Evolutionary conservation across 2,329 filamentous ascomycete genomes (phyloP).

Genomic region (Aspergillus pseudoviridinutans): DNA sequence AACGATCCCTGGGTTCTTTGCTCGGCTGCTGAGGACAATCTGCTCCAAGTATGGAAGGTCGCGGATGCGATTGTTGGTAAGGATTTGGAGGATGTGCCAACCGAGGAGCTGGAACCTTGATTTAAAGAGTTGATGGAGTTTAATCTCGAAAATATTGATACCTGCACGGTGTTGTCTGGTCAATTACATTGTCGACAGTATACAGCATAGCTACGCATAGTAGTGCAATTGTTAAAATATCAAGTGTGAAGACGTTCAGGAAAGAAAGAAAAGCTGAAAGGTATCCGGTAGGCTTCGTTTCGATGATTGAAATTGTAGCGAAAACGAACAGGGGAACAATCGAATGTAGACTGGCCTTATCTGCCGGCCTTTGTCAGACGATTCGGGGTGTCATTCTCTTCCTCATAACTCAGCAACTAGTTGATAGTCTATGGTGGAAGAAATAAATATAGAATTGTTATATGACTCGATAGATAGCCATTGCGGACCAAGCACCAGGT

Average conservation of each 20-base stretch:
- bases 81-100: conserved; percentile 69
- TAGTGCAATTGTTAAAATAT: neutral
- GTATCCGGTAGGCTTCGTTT: neutral
- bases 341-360: too few species aligned
- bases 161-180: conserved; percentile 1
- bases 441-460: too few species aligned
- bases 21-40: conserved; percentile 92
- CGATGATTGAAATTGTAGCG: neutral
- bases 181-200: conserved; percentile 30
- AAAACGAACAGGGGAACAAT: neutral
- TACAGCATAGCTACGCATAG: neutral
- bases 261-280: neutral
- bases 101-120: conserved; percentile 67
- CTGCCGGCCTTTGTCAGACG: too few species aligned
- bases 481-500: neutral
- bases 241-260: neutral
- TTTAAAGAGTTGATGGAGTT: neutral
- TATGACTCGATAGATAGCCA: neutral
- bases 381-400: too few species aligned
- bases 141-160: conserved; percentile 45
- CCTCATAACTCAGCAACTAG: too few species aligned
- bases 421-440: too few species aligned
- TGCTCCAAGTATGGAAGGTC: conserved; percentile 92
- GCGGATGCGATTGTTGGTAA: conserved; percentile 76
- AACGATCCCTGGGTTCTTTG: conserved; percentile 97